phyloP scores from a whole-genome alignment of 2,329 filamentous ascomycete genomes.

The Phoma sp. region DNA sequence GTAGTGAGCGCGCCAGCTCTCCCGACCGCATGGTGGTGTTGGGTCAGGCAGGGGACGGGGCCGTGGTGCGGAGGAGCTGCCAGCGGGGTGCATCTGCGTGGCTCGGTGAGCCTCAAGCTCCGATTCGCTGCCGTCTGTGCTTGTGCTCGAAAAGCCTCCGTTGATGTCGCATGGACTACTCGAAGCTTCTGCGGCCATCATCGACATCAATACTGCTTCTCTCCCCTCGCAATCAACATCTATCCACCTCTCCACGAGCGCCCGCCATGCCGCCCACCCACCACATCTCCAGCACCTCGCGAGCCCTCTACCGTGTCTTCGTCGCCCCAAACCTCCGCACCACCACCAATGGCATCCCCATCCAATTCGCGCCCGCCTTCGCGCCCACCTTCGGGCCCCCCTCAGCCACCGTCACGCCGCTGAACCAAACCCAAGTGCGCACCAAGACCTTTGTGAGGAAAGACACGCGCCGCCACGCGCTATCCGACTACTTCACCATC shows the following conservation, averaged over 20 bases:
- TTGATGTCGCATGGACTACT: slow-evolving; percentile 2
- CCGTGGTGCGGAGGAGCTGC: slow-evolving; percentile 14
- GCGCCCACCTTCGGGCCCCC: slow-evolving; percentile 14
- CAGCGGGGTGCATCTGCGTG: slow-evolving; percentile 10
- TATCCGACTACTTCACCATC: slow-evolving; percentile 50
- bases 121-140: slow-evolving; percentile 23
- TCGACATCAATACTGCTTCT: neutral
- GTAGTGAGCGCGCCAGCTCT: slow-evolving; percentile 1
- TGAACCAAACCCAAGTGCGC: slow-evolving; percentile 25
- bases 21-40: slow-evolving; percentile 31
- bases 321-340: slow-evolving; percentile 44
- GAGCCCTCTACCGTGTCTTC: slow-evolving; percentile 55
- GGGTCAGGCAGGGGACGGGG: neutral
- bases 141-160: slow-evolving; percentile 23
- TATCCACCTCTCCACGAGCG: neutral
- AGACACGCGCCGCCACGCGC: slow-evolving; percentile 43
- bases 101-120: slow-evolving; percentile 1
- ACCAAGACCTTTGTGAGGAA: slow-evolving; percentile 31
- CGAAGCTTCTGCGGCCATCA: neutral
- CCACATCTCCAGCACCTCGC: slow-evolving; percentile 44
- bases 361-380: slow-evolving; percentile 29
- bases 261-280: slow-evolving; percentile 38
- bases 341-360: slow-evolving; percentile 21
- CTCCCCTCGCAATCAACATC: neutral
- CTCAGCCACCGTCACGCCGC: slow-evolving; percentile 7